Evolutionary conservation across 73 alveolate species (phyloP).

Genomic region (Halteria grandinella): DNA sequence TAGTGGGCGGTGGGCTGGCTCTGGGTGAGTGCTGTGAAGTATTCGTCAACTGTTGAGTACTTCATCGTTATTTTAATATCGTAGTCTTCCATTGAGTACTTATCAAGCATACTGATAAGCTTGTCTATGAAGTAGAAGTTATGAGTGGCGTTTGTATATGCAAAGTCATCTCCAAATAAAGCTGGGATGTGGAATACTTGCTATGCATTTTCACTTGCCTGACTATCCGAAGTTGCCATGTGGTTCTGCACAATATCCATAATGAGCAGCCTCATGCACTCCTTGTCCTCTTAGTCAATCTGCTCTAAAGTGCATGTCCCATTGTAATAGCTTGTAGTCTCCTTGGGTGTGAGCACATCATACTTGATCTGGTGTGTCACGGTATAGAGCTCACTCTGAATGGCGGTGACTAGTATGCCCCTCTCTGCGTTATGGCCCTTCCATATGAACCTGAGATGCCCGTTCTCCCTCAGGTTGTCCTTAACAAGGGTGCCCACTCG

Average conservation of each 20-base stretch:
- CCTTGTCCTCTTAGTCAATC: background rate
- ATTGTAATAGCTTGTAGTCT: background rate
- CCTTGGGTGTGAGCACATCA: too few relatives aligned
- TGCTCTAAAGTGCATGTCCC: background rate
- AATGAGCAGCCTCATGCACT: constrained; percentile 6
- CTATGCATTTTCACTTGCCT: background rate
- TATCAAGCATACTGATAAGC: background rate
- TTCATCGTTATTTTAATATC: constrained; percentile 34
- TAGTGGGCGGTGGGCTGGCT: constrained; percentile 1
- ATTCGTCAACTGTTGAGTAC: constrained; percentile 56
- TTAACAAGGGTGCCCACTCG: constrained; percentile 44
- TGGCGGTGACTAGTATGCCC: background rate
- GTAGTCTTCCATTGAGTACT: background rate
- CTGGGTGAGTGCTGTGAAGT: constrained; percentile 20
- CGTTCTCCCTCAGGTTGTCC: constrained; percentile 5
- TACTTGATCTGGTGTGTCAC: constrained; percentile 7
- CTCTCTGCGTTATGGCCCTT: constrained; percentile 16
- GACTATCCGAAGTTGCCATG: constrained; percentile 32
- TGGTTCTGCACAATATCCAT: background rate
- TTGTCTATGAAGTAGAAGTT: constrained; percentile 18
- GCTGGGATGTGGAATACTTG: constrained; percentile 30
- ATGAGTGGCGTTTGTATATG: constrained; percentile 15
- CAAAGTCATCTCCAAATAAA: constrained; percentile 62
- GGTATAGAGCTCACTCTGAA: constrained; percentile 29
- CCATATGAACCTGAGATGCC: constrained; percentile 45